These are phyloP conservation scores for Rhizopogon rudus DNA, from an alignment of 768 basidiomycete genomes.

Conservation along the genomic window DNA sequence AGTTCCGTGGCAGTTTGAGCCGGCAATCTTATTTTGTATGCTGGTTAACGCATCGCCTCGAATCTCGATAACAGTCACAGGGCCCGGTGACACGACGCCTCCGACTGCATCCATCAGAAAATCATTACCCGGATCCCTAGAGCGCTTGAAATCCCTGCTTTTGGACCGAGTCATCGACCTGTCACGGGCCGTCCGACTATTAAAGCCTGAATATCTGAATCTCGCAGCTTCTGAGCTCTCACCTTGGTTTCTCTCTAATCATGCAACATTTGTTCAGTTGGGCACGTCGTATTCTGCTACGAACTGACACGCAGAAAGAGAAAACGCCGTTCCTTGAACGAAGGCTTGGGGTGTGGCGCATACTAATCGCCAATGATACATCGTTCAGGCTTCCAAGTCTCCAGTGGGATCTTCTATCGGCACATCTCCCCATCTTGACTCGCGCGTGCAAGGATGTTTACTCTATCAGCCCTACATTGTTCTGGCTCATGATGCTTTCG, in stretches of 20 bases:
- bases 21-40: background rate
- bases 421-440: conserved; percentile 2
- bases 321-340: conserved; percentile 6
- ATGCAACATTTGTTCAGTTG: background rate
- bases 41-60: background rate
- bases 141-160: background rate
- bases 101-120: background rate
- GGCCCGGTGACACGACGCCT: too few species aligned
- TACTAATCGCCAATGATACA: conserved; percentile 12
- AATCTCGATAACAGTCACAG: background rate
- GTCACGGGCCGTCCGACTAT: background rate
- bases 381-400: conserved; percentile 4
- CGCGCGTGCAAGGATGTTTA: conserved; percentile 19
- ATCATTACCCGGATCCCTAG: background rate
- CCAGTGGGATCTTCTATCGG: conserved; percentile 2
- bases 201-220: background rate
- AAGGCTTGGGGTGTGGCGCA: conserved; percentile 20
- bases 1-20: too few species aligned
- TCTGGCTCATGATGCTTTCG: conserved; percentile 4
- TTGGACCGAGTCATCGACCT: background rate
- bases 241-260: background rate
- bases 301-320: background rate
- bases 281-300: background rate
- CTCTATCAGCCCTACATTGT: conserved; percentile 15
- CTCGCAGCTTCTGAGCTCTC: background rate